phyloP scores from a whole-genome alignment of 75 land plant genomes.

The Gnetum montanum region DNA sequence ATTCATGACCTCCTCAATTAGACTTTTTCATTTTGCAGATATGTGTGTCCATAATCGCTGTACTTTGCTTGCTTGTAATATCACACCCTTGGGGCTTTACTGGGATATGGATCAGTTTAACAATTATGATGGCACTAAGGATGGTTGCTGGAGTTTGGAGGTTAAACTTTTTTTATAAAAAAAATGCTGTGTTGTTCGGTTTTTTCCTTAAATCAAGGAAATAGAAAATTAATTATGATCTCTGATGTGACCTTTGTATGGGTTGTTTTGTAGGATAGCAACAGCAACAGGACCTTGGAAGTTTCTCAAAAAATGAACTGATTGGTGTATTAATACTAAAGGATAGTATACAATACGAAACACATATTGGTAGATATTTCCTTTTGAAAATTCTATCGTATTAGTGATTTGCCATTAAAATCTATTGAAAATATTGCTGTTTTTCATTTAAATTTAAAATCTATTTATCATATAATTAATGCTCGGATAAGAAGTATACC shows the following conservation, averaged over 20 bases:
- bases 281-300: constrained; percentile 81
- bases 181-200: neutral
- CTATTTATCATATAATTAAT: no score
- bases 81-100: constrained; percentile 12
- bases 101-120: constrained; percentile 77
- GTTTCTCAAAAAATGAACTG: constrained; percentile 22
- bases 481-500: no score
- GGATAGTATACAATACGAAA: no score
- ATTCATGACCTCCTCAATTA: neutral
- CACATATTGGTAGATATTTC: no score
- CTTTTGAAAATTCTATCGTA: no score
- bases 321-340: no score
- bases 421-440: no score
- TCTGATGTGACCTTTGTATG: neutral
- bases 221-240: neutral
- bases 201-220: neutral
- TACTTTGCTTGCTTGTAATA: constrained; percentile 20
- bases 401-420: no score
- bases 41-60: constrained; percentile 31
- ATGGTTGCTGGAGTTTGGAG: constrained; percentile 75
- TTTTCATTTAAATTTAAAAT: no score
- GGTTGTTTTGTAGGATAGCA: constrained; percentile 61
- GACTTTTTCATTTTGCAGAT: constrained; percentile 22
- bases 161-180: constrained; percentile 18
- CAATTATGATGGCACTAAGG: constrained; percentile 63